These are phyloP conservation scores for Penicillium fimorum DNA, from an alignment of 495 filamentous ascomycete genomes.

Conservation along the genomic window DNA sequence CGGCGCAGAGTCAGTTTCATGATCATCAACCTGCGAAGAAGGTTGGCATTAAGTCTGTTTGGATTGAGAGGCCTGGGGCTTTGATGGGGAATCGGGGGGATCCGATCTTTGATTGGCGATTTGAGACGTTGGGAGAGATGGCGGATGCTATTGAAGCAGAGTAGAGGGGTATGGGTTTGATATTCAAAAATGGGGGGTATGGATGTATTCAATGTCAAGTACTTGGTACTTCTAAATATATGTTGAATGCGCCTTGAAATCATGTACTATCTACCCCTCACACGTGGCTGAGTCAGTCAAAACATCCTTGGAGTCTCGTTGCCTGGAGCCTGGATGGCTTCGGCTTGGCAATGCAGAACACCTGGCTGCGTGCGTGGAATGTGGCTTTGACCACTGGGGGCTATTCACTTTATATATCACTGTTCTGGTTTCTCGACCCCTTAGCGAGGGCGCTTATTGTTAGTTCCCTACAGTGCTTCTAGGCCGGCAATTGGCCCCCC, in stretches of 20 bases:
- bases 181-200: too few relatives aligned
- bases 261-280: background rate
- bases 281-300: constrained; percentile 5
- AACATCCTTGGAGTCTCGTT: background rate
- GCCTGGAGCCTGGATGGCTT: constrained; percentile 6
- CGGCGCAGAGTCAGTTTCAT: constrained; percentile 65
- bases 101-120: constrained; percentile 56
- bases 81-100: constrained; percentile 44
- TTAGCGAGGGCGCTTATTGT: constrained; percentile 1
- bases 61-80: constrained; percentile 61
- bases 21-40: constrained; percentile 70
- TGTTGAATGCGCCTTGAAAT: background rate
- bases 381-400: background rate
- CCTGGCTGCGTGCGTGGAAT: constrained; percentile 3
- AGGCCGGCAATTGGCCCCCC: constrained; percentile 5
- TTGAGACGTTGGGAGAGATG: constrained; percentile 67
- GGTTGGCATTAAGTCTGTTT: constrained; percentile 62
- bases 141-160: constrained; percentile 63
- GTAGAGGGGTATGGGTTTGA: background rate
- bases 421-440: background rate
- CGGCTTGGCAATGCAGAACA: background rate
- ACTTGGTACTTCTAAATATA: constrained; percentile 1
- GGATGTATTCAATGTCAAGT: background rate
- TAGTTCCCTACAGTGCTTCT: constrained; percentile 7
- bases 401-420: background rate